phyloP scores from a whole-genome alignment of 2,329 filamentous ascomycete genomes.

The Fragosphaeria purpurea region DNA sequence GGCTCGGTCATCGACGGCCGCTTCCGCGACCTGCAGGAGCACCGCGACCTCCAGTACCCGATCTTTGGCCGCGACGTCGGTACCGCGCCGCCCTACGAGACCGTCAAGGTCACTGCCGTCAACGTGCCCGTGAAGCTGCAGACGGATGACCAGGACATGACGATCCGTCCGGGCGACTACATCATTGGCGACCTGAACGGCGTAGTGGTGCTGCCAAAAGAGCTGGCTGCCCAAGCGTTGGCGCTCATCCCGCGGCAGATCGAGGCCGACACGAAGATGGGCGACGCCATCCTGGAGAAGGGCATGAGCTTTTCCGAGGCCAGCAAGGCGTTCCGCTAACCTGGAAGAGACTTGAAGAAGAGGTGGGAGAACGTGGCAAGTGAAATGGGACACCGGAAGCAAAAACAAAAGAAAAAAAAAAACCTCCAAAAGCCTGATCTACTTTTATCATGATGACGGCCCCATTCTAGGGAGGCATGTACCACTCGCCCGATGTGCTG shows the following conservation, averaged over 20 bases:
- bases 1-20: constrained; percentile 43
- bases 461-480: constrained; percentile 4
- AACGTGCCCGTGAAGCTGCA: constrained; percentile 30
- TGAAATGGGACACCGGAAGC: too few relatives aligned
- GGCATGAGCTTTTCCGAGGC: constrained; percentile 35
- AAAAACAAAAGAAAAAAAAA: too few relatives aligned
- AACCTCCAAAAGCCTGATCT: too few relatives aligned
- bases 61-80: constrained; percentile 35
- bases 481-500: constrained; percentile 5
- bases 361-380: too few relatives aligned
- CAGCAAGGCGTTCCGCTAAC: constrained; percentile 27
- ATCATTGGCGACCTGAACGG: constrained; percentile 34
- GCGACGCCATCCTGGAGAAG: constrained; percentile 24
- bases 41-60: constrained; percentile 36
- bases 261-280: constrained; percentile 32
- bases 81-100: constrained; percentile 31
- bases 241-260: constrained; percentile 31
- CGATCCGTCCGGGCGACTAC: constrained; percentile 33
- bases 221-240: constrained; percentile 28
- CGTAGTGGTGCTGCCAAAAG: constrained; percentile 31
- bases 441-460: too few relatives aligned
- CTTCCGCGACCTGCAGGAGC: constrained; percentile 42
- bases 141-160: constrained; percentile 27
- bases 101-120: constrained; percentile 32
- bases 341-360: too few relatives aligned